Evolutionary conservation across 2,329 filamentous ascomycete genomes (phyloP), one percentile per base, ranked within the genome.

Genomic region (Didymella glomerata): DNA sequence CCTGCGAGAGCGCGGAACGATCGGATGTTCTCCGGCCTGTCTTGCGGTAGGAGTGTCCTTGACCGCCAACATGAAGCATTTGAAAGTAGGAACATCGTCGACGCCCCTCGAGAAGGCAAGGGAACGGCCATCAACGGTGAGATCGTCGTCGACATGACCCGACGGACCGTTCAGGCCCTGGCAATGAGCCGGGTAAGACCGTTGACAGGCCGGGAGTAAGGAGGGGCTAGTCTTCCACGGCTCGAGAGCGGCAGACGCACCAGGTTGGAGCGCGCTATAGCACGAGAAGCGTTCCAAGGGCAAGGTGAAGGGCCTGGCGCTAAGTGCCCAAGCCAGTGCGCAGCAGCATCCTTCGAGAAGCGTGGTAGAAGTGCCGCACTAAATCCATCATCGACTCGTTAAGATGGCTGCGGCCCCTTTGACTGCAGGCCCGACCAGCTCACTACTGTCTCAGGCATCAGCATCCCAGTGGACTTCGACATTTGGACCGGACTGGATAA

Each of bases 101-200:
- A 47, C 22, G n/a, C 20, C 32, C 18, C 30, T 49, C 32, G 45
- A 38, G 46, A 48, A 41, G 32, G 32, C 28, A 27, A 38, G 45
- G 46, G 32, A 46, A 48, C 25, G 41, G 25, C 20, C 25, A n/a
- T 51, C 25, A 59, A 59, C 50, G 56, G 56, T 59, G 34, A 59
- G 62, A 68, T 69, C 62, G 62, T 57, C 63, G 54, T 44, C n/a
- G 38, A 48, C 51, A 38, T 45, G 46, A 66, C 71, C 72, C 72
- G 70, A 69, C 63, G 64, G 59, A 59, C 63, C 61, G 73, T 75
- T 72, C 72, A 73, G 71, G 72, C 69, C 66, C 65, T 66, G 66
- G 67, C 63, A 72, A 68, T 72, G 69, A 74, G 64, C 72, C 72
- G 72, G 72, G 68, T 70, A 63, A 67, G 70, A 69, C 71, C 72